Evolutionary conservation across 2,329 filamentous ascomycete species (phyloP).

Genomic region (Pseudogymnoascus destructans): DNA sequence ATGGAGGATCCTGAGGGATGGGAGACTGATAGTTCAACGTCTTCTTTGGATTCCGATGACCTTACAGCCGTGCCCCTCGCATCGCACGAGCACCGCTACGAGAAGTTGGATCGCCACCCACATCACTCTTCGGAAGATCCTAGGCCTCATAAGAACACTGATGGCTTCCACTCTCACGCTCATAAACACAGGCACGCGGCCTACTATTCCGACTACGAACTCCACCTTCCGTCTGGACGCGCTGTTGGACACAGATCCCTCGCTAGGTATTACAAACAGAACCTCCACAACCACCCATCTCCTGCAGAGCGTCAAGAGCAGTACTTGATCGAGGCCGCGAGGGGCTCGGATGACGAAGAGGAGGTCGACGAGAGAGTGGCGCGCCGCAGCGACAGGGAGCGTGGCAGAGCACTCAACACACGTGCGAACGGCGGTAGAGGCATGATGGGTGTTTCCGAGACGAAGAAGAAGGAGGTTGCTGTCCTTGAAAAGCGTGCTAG

Average conservation of each 20-base stretch:
- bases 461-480: conserved; percentile 56
- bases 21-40: conserved; percentile 90
- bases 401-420: conserved; percentile 44
- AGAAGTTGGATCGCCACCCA: conserved; percentile 56
- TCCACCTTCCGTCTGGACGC: conserved; percentile 82
- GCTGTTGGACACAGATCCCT: conserved; percentile 83
- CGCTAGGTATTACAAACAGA: conserved; percentile 83
- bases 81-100: conserved; percentile 55
- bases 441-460: conserved; percentile 64
- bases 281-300: conserved; percentile 72
- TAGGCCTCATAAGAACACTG: conserved; percentile 57
- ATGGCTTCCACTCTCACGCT: conserved; percentile 72
- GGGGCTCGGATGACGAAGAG: conserved; percentile 35
- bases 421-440: conserved; percentile 62
- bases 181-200: conserved; percentile 61
- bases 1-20: conserved; percentile 61
- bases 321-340: conserved; percentile 44
- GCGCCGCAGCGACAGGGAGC: conserved; percentile 29
- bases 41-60: conserved; percentile 76
- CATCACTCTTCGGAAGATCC: conserved; percentile 64
- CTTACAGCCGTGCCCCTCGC: conserved; percentile 69
- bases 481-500: conserved; percentile 56
- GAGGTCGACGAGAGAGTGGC: conserved; percentile 27
- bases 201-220: conserved; percentile 84
- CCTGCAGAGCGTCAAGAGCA: conserved; percentile 61